Evolutionary conservation across 2,329 filamentous ascomycete genomes (phyloP).

Genomic region (Acrocalymma vagum): DNA sequence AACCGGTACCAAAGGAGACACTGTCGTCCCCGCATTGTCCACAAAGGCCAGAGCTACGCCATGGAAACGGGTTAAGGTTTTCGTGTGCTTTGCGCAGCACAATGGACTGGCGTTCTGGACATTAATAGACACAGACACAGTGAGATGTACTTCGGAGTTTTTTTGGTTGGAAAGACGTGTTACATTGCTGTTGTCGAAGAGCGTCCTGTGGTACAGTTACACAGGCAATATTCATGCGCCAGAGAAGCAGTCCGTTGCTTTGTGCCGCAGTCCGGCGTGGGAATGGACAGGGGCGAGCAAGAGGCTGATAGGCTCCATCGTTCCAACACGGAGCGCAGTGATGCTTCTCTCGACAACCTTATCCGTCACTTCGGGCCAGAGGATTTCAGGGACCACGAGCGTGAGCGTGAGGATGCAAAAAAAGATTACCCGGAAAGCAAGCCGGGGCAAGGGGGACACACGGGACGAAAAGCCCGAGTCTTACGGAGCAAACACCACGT

Average conservation of each 20-base stretch:
- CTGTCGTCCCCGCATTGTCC: too few species aligned
- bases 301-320: constrained; percentile 20
- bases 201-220: constrained; percentile 29
- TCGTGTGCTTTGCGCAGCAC: too few species aligned
- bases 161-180: constrained; percentile 25
- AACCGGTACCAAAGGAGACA: too few species aligned
- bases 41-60: too few species aligned
- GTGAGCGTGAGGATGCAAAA: too few species aligned
- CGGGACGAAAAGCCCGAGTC: constrained; percentile 35
- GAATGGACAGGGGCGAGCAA: constrained; percentile 14
- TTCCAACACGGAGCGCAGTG: constrained; percentile 26
- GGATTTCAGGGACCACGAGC: constrained; percentile 39
- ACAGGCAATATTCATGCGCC: constrained; percentile 35
- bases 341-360: constrained; percentile 40
- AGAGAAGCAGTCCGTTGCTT: constrained; percentile 22
- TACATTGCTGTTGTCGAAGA: constrained; percentile 30
- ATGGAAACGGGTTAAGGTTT: too few species aligned
- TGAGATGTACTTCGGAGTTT: constrained; percentile 11
- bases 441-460: background rate
- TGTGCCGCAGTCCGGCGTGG: constrained; percentile 27
- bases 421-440: constrained; percentile 20
- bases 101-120: constrained; percentile 1
- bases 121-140: constrained; percentile 10
- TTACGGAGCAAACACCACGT: constrained; percentile 27
- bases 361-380: constrained; percentile 42